These are phyloP conservation scores for Solanum hybrid DNA, from an alignment of 305 asterid genomes.

Conservation along the genomic window DNA sequence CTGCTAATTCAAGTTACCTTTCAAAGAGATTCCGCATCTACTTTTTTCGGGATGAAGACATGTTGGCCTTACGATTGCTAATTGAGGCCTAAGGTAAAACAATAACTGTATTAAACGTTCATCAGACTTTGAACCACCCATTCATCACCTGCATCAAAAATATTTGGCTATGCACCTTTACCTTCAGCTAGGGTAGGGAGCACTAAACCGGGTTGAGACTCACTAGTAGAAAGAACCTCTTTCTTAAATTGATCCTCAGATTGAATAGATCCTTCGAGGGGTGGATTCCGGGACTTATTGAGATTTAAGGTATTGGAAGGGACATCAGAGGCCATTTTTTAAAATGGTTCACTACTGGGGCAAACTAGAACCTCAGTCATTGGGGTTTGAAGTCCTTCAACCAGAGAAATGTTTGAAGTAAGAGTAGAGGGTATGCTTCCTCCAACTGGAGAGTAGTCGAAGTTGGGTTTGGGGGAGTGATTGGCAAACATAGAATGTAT, in stretches of 20 bases:
- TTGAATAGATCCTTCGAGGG: neutral
- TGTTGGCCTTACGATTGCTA: too few species aligned
- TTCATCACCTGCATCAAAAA: neutral
- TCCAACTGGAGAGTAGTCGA: neutral
- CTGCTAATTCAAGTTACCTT: too few species aligned
- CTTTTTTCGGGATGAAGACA: too few species aligned
- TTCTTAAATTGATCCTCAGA: neutral
- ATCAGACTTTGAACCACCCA: neutral
- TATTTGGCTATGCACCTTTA: neutral
- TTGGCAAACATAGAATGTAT: neutral
- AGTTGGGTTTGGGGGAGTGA: neutral
- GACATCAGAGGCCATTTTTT: neutral
- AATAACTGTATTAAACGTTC: too few species aligned
- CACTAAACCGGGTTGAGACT: neutral
- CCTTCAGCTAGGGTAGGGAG: neutral
- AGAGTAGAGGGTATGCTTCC: neutral
- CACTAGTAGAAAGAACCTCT: neutral
- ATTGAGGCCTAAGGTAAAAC: too few species aligned
- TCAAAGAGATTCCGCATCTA: too few species aligned
- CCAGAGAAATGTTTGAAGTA: neutral
- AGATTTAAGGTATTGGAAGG: neutral
- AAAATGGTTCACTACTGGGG: neutral
- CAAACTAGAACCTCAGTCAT: neutral
- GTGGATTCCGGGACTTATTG: neutral
- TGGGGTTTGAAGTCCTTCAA: neutral